These are phyloP conservation scores for Phytopythium helicoides DNA, from an alignment of 352 stramenopile species.

Conservation along the genomic window DNA sequence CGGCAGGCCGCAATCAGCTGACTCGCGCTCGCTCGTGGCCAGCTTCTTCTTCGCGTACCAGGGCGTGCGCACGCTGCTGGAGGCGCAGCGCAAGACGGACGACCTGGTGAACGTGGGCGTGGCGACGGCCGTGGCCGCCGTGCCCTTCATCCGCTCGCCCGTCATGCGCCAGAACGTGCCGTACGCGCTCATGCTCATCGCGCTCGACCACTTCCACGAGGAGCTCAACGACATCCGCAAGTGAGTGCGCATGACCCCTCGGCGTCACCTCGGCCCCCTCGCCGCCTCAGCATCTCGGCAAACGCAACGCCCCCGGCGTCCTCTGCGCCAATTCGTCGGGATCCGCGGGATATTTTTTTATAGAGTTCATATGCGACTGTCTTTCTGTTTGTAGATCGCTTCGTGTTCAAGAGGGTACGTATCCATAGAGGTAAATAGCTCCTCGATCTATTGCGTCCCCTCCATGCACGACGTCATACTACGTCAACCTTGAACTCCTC, in stretches of 20 bases:
- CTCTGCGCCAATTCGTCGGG: too few relatives aligned
- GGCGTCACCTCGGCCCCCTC: too few relatives aligned
- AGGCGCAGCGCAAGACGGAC: slow-evolving; percentile 52
- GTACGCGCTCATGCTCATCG: slow-evolving; percentile 76
- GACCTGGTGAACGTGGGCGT: slow-evolving; percentile 60
- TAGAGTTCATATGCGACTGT: too few relatives aligned
- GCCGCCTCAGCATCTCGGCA: too few relatives aligned
- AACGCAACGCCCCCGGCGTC: too few relatives aligned
- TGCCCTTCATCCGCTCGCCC: slow-evolving; percentile 59
- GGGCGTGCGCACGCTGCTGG: slow-evolving; percentile 66
- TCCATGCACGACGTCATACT: background rate
- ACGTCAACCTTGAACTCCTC: slow-evolving; percentile 21
- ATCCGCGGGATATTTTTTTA: too few relatives aligned
- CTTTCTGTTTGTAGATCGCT: too few relatives aligned
- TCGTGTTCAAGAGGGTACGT: too few relatives aligned
- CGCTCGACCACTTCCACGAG: slow-evolving; percentile 80
- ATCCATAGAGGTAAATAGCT: too few relatives aligned
- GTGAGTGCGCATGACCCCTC: too few relatives aligned
- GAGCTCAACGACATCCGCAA: slow-evolving; percentile 63
- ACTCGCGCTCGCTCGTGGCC: too few relatives aligned
- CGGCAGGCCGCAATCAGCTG: too few relatives aligned
- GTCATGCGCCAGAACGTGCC: slow-evolving; percentile 74
- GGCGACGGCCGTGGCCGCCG: slow-evolving; percentile 38
- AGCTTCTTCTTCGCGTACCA: slow-evolving; percentile 83
- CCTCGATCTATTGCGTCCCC: background rate